Evolutionary conservation across 2,329 filamentous ascomycete genomes (phyloP).

Genomic region (Colletotrichum musae): DNA sequence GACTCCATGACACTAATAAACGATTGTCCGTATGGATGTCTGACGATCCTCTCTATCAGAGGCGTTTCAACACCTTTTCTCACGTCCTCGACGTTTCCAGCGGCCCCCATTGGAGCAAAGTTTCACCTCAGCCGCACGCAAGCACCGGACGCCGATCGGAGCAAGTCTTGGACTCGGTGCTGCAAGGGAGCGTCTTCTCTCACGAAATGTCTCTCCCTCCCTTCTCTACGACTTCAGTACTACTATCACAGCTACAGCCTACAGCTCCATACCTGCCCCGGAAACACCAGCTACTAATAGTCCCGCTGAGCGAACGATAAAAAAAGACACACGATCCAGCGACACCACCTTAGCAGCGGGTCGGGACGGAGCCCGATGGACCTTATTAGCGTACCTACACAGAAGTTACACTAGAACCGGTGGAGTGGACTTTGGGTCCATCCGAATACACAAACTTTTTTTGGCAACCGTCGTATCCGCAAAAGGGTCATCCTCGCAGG

Average conservation of each 20-base stretch:
- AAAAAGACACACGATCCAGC: slow-evolving; percentile 12
- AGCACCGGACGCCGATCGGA: not conserved
- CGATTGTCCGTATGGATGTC: slow-evolving; percentile 16
- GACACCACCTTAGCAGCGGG: slow-evolving; percentile 29
- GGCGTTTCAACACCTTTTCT: slow-evolving; percentile 8
- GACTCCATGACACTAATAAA: slow-evolving; percentile 1
- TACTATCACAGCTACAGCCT: too few species aligned
- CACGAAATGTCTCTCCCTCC: not conserved
- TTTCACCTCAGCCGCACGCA: not conserved
- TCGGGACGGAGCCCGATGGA: slow-evolving; percentile 24
- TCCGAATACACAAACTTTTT: not conserved
- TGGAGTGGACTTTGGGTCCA: slow-evolving; percentile 11
- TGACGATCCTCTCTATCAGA: slow-evolving; percentile 28
- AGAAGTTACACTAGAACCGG: slow-evolving; percentile 5
- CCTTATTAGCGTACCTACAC: slow-evolving; percentile 11
- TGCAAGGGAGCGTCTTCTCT: not conserved
- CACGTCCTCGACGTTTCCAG: not conserved
- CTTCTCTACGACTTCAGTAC: not conserved
- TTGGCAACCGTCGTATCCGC: slow-evolving; percentile 1
- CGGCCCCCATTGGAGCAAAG: not conserved
- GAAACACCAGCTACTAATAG: not conserved
- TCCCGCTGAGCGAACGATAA: too few species aligned
- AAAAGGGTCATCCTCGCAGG: slow-evolving; percentile 16
- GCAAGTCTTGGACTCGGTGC: slow-evolving; percentile 11
- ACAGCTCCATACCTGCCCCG: not conserved